Evolutionary conservation across 495 filamentous ascomycete genomes (phyloP), one percentile per base, ranked within the genome.

Genomic region (Pyrenula massariospora): DNA sequence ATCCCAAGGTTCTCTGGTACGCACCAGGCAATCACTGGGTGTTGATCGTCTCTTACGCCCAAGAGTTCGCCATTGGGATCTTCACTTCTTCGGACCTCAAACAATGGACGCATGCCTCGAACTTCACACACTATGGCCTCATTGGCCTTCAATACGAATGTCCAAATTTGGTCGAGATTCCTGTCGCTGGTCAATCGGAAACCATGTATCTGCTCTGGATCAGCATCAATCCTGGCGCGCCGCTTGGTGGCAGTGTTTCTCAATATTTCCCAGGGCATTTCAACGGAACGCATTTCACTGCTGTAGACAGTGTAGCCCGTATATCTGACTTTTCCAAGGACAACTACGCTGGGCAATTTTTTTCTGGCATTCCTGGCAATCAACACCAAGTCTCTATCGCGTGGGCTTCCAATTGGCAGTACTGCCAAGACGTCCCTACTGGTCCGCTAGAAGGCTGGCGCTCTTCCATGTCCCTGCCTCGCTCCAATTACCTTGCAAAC

Each of bases 341-440:
- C 63, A 79, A 76, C 59, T 83, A 83, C 58, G 80, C 81, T 22
- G 77, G 73, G 0, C 68, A 77, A 54, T 76, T 73, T 61, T 83
- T 77, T 61, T 75, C 77, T 59, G 74, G 73, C 10, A 63, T 79
- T 3, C 66, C 73, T 0, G 54, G 57, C 2, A 66, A 60, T 22
- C 62, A 70, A 22, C 68, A 68, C 20, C 70, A 72, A 24, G 61
- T 76, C 55, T 74, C 67, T 25, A 71, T 84, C 42, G 75, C 71
- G 3, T 84, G 81, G 81, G 79, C 81, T 56, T 78, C 71, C 51
- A 84, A 84, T 58, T 83, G 81, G 80, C 75, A 84, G 59, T 84
- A 83, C 57, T 68, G 66, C 2, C 65, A 77, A 36, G 55, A 65
- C 21, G 76, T 79, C 0, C 77, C 77, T 1, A 79, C 77, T 0